phyloP scores from a whole-genome alignment of 2,329 filamentous ascomycete species.

The Lanzia echinophila region DNA sequence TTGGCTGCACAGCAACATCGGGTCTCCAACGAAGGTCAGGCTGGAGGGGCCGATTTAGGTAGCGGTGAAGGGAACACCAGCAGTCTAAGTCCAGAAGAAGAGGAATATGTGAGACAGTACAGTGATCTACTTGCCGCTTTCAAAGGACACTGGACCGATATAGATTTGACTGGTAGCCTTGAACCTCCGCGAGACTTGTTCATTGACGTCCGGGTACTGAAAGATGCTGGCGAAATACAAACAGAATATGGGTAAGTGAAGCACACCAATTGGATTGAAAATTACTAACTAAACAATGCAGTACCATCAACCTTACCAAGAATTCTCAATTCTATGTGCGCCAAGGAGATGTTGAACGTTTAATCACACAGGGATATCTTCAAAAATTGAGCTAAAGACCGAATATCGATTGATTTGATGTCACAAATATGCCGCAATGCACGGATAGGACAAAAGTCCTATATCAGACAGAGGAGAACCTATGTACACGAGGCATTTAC shows the following conservation, averaged over 20 bases:
- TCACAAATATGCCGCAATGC: not conserved
- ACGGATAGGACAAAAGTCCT: not conserved
- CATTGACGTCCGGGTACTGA: conserved; percentile 91
- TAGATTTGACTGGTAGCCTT: conserved; percentile 88
- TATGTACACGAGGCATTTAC: too few relatives aligned
- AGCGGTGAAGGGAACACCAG: conserved; percentile 52
- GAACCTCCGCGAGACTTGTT: conserved; percentile 94
- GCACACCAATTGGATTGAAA: conserved; percentile 8
- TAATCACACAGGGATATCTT: conserved; percentile 92
- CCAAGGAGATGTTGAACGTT: conserved; percentile 87
- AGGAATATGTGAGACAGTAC: conserved; percentile 91
- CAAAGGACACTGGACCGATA: conserved; percentile 97
- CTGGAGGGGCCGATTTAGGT: conserved; percentile 28
- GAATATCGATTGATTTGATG: not conserved
- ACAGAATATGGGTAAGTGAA: conserved; percentile 87
- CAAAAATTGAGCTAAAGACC: conserved; percentile 70
- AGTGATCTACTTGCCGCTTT: conserved; percentile 89
- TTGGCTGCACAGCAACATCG: conserved; percentile 50
- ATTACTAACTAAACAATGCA: conserved; percentile 34
- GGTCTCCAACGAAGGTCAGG: conserved; percentile 26
- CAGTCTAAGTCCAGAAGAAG: conserved; percentile 88
- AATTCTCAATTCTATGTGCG: conserved; percentile 98
- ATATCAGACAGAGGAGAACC: not conserved
- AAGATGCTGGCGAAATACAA: conserved; percentile 96
- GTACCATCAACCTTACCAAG: conserved; percentile 90